Percentiles rank a stretch among this genome's conserved stretches.
phyloP scores from a whole-genome alignment of 129 eudicot species.

The Lactuca sativa region DNA sequence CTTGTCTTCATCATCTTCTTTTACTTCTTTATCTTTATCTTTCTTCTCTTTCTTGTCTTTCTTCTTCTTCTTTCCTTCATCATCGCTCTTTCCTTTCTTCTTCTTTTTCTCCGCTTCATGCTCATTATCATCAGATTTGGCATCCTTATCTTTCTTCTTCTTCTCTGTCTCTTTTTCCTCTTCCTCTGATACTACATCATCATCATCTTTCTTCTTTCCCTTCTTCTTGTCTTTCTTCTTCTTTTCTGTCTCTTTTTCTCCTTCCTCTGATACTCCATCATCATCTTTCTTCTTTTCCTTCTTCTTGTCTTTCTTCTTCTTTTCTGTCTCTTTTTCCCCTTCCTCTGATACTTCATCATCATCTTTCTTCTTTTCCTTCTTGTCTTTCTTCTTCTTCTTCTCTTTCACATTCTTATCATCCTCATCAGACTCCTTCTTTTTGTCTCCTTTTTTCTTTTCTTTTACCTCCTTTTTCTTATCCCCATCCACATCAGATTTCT shows the following conservation, averaged over 20 bases:
- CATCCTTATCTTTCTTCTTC: conserved; percentile 13
- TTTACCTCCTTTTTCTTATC: conserved; percentile 30
- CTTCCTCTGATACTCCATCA: not conserved
- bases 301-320: conserved; percentile 28
- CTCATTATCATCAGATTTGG: conserved; percentile 7
- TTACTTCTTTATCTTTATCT: conserved; percentile 17
- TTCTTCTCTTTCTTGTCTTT: conserved; percentile 21
- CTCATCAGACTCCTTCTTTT: conserved; percentile 23
- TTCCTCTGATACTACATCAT: conserved; percentile 19
- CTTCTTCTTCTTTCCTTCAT: conserved; percentile 13
- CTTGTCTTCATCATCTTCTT: conserved; percentile 15
- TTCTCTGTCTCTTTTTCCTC: conserved; percentile 19
- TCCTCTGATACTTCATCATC: not conserved
- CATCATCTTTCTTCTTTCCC: conserved; percentile 29
- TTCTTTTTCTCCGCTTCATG: conserved; percentile 22
- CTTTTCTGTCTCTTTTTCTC: conserved; percentile 16
- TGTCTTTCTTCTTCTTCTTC: conserved; percentile 23
- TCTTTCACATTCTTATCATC: conserved; percentile 23
- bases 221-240: conserved; percentile 28
- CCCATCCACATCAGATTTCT: conserved; percentile 15
- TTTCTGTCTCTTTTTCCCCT: conserved; percentile 13
- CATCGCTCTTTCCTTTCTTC: conserved; percentile 13
- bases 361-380: conserved; percentile 17
- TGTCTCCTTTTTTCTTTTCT: conserved; percentile 12
- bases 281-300: conserved; percentile 28